Percentiles rank a stretch among this genome's conserved stretches.
Evolutionary conservation across 768 basidiomycete species (phyloP).

Genomic region (Kwoniella newhampshirensis): DNA sequence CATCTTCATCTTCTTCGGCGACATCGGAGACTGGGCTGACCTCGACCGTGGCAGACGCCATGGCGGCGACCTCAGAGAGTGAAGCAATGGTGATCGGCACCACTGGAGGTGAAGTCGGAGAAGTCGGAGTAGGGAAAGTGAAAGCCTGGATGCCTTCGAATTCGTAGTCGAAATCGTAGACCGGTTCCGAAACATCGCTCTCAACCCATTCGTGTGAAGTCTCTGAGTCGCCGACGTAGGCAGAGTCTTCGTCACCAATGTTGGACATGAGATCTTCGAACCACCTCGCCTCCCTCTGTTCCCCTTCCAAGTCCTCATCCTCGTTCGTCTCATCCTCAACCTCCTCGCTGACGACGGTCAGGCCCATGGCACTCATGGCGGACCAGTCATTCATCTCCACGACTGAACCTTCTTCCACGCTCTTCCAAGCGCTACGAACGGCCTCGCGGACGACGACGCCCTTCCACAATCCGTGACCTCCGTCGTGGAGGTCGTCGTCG

Average conservation of each 20-base stretch:
- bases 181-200: conserved; percentile 20
- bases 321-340: conserved; percentile 35
- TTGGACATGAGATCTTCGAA: conserved; percentile 39
- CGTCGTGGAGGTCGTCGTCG: conserved; percentile 28
- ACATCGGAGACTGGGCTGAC: conserved; percentile 17
- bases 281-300: conserved; percentile 30
- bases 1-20: conserved; percentile 4
- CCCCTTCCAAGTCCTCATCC: conserved; percentile 6
- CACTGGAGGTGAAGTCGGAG: conserved; percentile 8
- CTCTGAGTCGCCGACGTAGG: conserved; percentile 3
- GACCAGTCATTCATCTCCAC: conserved; percentile 36
- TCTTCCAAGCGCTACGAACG: conserved; percentile 41
- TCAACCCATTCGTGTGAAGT: conserved; percentile 37
- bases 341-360: conserved; percentile 44
- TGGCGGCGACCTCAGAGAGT: background rate
- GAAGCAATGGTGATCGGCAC: conserved; percentile 4
- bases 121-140: conserved; percentile 24
- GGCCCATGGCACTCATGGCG: conserved; percentile 31
- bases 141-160: conserved; percentile 22
- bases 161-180: conserved; percentile 26
- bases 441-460: conserved; percentile 38
- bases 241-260: conserved; percentile 35
- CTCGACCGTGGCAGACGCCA: conserved; percentile 18
- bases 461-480: conserved; percentile 25
- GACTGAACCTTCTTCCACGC: conserved; percentile 29